Base-by-base conservation (phyloP, 768 basidiomycete species). In the Tremella fuciformis region DNA sequence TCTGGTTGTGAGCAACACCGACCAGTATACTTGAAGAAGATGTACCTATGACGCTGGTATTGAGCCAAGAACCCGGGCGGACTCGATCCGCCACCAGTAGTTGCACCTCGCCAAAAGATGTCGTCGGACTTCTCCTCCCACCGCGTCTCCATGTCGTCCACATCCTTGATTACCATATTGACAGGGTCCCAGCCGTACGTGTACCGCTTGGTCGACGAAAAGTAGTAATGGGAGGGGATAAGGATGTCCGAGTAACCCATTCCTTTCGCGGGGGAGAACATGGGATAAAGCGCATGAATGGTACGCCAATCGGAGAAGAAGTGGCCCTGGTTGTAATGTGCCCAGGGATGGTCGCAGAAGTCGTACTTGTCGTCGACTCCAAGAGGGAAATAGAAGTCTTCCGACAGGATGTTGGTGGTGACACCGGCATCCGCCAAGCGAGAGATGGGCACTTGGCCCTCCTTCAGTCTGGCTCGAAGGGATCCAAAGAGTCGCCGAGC, bases 301-400 rank as follows among this genome's bases (percentile, higher is more conserved):
- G 87, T 88, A 19, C 93, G 81, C 89, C 91, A 96, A 77, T 99
- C 94, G 16, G 89, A 90, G 83, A 96, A 98, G 78, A 96, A 97
- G 77, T 91, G 92, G 11, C 93, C 92, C 73, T 98, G 96, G 25
- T 83, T 82, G 70, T 88, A 86, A 65, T 87, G 91, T 18, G 88
- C 86, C 78, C 89, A 87, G 0, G 94, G 91, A 34, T 84, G 80
- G 29, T 79, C 70, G 77, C 96, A 99, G 71, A 88, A 92, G 70
- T 93, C 85, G 61, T 84, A 82, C 3, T 80, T 79, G 52, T 84
- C 80, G n/a, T 88, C 85, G 9, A 86, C 85, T 1, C 77, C 77
- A 25, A 78, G 64, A 13, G 80, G 79, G 75, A 98, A 97, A 0
- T 74, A 67, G 69, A 91, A 87, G 59, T 87, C 85, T 15, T 79